Base-by-base conservation (phyloP, 208 protist genomes). In the Crithidia fasciculata region DNA sequence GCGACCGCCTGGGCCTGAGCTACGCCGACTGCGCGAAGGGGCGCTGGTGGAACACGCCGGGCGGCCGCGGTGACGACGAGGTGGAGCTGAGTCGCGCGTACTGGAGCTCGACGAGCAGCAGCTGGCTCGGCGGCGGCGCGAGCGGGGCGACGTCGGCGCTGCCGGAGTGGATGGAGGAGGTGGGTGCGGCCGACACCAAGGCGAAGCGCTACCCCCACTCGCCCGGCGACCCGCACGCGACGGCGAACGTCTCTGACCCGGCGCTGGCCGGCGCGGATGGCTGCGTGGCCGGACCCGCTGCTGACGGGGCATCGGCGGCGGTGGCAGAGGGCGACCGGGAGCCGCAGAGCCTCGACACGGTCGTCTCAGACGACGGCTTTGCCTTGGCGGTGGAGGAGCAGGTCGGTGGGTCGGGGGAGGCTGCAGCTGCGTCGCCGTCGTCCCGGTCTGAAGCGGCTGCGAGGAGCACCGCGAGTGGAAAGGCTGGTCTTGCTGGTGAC, bases 51-150 rank as follows among this genome's bases (percentile, higher is more conserved):
- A 74, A 73, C 64, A 82, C 74, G 40, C 67, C 59, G 41, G 81
- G 81, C 56, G 83, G 87, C 53, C 74, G 80, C 67, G 88, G 84
- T 47, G 87, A 93, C 47, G 89, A 94, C 63, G 81, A 84, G 62
- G 89, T 96, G 5, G 86, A 94, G 74, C 79, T 94, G 47, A 96
- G 86, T 62, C 75, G 78, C 6, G 85, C 85, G 28, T 96, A 96
- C 75, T 77, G 74, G 65, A 83, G 62, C 61, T 90, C 84, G 16
- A 74, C 81, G 15, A 83, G 75, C 53, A 84, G 78, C 58, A 86
- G 85, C 28, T 96, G 92, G 89, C 81, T 96, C 9, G 86, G 86
- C 28, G 76, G 71, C 28, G 76, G 74, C 47, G 76, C 75, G 61
- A 63, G 63, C 9, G 66, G 62, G 8, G 57, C 79, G 16, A 40